phyloP scores from a whole-genome alignment of 2,329 filamentous ascomycete species.

The Lasiodiplodia sp. region DNA sequence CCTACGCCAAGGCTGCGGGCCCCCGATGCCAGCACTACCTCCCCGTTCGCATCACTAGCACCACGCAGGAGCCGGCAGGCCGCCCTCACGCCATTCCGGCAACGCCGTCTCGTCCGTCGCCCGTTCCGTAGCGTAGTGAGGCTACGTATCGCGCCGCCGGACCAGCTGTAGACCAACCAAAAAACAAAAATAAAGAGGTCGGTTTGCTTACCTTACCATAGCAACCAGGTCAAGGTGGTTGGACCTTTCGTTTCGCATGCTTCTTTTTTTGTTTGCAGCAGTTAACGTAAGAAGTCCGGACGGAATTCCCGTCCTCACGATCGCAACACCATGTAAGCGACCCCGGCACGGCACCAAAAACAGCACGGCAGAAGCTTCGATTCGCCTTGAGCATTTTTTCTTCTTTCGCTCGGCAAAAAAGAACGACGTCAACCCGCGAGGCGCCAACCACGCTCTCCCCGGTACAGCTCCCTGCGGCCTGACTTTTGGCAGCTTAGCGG shows the following conservation, averaged over 20 bases:
- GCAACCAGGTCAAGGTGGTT: background rate
- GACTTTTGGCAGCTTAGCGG: conserved; percentile 4
- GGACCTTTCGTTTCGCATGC: no score
- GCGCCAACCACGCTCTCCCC: conserved; percentile 6
- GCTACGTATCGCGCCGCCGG: background rate
- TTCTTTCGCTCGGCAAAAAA: background rate
- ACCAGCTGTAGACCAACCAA: background rate
- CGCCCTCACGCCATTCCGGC: conserved; percentile 2
- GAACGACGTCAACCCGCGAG: conserved; percentile 14
- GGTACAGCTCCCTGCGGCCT: background rate
- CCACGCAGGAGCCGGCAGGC: background rate
- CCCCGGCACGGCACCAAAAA: background rate
- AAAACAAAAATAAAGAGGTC: background rate
- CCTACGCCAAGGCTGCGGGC: background rate
- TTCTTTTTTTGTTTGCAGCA: no score
- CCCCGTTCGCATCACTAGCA: conserved; percentile 19
- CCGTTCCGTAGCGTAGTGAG: conserved; percentile 5
- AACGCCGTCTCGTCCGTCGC: background rate
- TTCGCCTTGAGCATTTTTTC: background rate
- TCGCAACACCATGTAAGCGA: background rate
- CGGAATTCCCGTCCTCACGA: background rate
- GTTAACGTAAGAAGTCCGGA: no score
- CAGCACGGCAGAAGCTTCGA: background rate
- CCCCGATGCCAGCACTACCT: background rate
- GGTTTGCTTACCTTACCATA: background rate